Conservation (phyloP, 1,284 basidiomycete species). For the Hymenochaete sp. region DNA sequence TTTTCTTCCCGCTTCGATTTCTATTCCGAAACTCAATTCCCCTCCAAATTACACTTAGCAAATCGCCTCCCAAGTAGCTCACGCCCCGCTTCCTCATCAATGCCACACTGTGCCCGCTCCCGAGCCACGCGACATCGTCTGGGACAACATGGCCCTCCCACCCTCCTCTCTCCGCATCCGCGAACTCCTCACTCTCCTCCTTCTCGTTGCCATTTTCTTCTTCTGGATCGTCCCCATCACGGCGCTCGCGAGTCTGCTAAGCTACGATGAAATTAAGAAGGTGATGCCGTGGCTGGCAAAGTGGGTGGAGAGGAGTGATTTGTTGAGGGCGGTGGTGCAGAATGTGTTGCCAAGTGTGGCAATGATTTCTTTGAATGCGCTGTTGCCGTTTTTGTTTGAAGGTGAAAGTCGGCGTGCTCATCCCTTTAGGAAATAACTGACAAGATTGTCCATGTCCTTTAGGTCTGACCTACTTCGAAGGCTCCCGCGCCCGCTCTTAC, state of each 20-base stretch:
- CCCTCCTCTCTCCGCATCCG: slow-evolving; percentile 50
- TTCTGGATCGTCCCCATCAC: slow-evolving; percentile 86
- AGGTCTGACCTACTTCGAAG: slow-evolving; percentile 85
- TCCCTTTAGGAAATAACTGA: slow-evolving; percentile 9
- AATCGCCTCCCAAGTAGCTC: slow-evolving; percentile 83
- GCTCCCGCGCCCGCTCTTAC: slow-evolving; percentile 81
- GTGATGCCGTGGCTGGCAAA: slow-evolving; percentile 76
- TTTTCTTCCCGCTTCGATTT: not conserved
- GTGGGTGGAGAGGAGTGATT: slow-evolving; percentile 72
- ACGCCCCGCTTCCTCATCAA: slow-evolving; percentile 61
- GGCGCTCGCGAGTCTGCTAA: slow-evolving; percentile 77
- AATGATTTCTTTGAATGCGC: slow-evolving; percentile 83
- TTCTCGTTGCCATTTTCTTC: slow-evolving; percentile 66
- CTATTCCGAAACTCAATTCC: not conserved
- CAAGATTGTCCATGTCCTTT: slow-evolving; percentile 2
- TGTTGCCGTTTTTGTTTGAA: slow-evolving; percentile 85
- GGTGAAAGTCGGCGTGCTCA: slow-evolving; percentile 36
- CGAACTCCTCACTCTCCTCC: slow-evolving; percentile 58
- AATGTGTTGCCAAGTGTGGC: slow-evolving; percentile 89
- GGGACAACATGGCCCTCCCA: slow-evolving; percentile 78
- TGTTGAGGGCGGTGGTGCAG: slow-evolving; percentile 81
- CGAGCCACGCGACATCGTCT: slow-evolving; percentile 93
- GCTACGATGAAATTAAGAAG: slow-evolving; percentile 88
- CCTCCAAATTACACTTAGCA: slow-evolving; percentile 42
- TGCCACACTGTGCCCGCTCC: slow-evolving; percentile 72